These are phyloP conservation scores for Botrytis medusae DNA, from an alignment of 2,329 filamentous ascomycete species.

Conservation along the genomic window DNA sequence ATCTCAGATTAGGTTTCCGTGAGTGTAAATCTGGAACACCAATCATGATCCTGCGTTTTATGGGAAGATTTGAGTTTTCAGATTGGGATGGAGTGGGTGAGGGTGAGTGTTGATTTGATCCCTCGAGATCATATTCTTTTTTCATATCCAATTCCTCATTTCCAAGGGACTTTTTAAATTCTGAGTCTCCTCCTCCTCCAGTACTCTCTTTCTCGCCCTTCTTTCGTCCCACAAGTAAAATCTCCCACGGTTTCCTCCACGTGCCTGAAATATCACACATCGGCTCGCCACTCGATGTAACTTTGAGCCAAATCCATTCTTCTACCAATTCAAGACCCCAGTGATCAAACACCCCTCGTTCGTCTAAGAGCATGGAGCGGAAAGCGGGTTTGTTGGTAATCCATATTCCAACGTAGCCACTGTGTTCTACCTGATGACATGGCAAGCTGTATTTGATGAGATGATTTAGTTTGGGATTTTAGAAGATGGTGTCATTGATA, in stretches of 20 bases:
- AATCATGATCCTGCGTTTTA: constrained; percentile 52
- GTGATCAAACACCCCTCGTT: constrained; percentile 58
- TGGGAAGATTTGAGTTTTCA: not conserved
- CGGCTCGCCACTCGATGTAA: constrained; percentile 63
- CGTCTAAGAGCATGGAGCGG: constrained; percentile 54
- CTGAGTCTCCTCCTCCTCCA: not conserved
- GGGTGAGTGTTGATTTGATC: not conserved
- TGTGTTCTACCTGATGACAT: constrained; percentile 26
- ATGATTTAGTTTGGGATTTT: constrained; percentile 47
- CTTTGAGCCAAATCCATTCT: constrained; percentile 80
- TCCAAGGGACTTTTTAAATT: constrained; percentile 35
- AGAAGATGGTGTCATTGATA: constrained; percentile 59
- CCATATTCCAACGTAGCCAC: constrained; percentile 69
- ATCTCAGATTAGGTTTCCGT: constrained; percentile 70
- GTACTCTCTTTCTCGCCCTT: not conserved
- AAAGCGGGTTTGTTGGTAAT: constrained; percentile 68
- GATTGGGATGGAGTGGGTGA: not conserved
- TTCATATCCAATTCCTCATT: constrained; percentile 42
- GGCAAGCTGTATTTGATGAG: constrained; percentile 29
- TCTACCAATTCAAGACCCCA: constrained; percentile 66
- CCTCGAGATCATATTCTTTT: not conserved
- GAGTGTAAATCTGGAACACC: constrained; percentile 76
- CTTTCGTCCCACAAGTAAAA: constrained; percentile 57
- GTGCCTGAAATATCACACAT: constrained; percentile 50
- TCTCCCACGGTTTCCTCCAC: constrained; percentile 77